phyloP scores from a whole-genome alignment of 345 rosid genomes.

The Euphorbia pulcherrima region DNA sequence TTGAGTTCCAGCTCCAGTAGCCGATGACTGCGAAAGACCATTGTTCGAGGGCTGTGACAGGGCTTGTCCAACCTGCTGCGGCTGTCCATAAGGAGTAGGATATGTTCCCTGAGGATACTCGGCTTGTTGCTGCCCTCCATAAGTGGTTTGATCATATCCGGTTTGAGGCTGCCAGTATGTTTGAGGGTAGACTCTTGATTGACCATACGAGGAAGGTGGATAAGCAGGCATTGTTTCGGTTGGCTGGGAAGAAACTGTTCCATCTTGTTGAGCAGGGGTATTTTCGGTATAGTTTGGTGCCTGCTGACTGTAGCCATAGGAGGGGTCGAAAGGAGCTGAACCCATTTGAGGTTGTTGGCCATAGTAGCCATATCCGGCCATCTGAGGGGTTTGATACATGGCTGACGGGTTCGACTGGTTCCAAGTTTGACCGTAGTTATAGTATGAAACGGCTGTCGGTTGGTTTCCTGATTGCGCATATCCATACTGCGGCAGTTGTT shows the following conservation, averaged over 20 bases:
- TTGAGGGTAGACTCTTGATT: slow-evolving; percentile 12
- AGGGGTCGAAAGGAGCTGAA: slow-evolving; percentile 17
- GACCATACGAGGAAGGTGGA: slow-evolving; percentile 17
- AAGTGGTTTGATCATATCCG: slow-evolving; percentile 21
- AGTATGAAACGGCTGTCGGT: slow-evolving; percentile 12
- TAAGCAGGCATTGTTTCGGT: slow-evolving; percentile 15
- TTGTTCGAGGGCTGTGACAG: slow-evolving; percentile 16
- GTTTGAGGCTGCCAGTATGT: slow-evolving; percentile 22
- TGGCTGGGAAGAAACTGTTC: slow-evolving; percentile 14
- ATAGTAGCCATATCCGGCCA: slow-evolving; percentile 24
- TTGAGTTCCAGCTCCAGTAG: slow-evolving; percentile 17
- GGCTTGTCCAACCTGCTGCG: not conserved
- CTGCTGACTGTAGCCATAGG: slow-evolving; percentile 21
- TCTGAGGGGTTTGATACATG: slow-evolving; percentile 15
- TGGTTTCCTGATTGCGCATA: slow-evolving; percentile 18
- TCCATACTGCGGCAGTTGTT: slow-evolving; percentile 26
- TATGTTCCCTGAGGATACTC: slow-evolving; percentile 9
- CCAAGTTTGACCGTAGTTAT: slow-evolving; percentile 26
- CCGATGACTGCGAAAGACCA: slow-evolving; percentile 10
- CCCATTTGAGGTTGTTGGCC: slow-evolving; percentile 23
- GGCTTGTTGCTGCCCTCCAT: slow-evolving; percentile 13
- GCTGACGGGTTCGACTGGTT: slow-evolving; percentile 19
- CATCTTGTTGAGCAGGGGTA: slow-evolving; percentile 12
- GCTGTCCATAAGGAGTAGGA: slow-evolving; percentile 8
- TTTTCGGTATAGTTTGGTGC: slow-evolving; percentile 18